These are phyloP conservation scores for Nakazawaea ernobii DNA, from an alignment of 805 yeast genomes.

Conservation along the genomic window DNA sequence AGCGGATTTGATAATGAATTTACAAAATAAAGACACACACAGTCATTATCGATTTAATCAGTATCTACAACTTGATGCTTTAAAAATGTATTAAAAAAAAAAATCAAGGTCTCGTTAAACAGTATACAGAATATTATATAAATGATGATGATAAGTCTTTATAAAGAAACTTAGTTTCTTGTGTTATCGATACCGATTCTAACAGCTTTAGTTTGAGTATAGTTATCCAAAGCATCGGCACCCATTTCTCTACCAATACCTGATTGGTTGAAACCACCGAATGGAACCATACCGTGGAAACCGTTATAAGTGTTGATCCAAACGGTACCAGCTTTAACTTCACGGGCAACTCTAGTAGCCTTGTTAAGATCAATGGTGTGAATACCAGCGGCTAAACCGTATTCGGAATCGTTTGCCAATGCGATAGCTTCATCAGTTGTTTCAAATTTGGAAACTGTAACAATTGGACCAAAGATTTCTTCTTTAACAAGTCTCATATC, in stretches of 20 bases:
- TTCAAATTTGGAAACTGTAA: slow-evolving; percentile 73
- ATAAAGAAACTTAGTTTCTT: slow-evolving; percentile 12
- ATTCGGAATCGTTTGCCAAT: slow-evolving; percentile 73
- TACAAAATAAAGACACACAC: no score
- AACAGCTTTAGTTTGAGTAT: slow-evolving; percentile 84
- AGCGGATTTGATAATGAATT: no score
- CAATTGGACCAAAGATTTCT: slow-evolving; percentile 91
- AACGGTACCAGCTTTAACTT: slow-evolving; percentile 80
- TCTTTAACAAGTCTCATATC: slow-evolving; percentile 66
- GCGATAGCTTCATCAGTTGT: slow-evolving; percentile 76
- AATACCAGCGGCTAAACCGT: slow-evolving; percentile 89
- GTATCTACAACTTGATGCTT: background rate
- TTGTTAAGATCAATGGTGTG: slow-evolving; percentile 73
- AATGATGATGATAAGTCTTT: no score
- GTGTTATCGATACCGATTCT: slow-evolving; percentile 35
- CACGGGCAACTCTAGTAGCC: slow-evolving; percentile 69
- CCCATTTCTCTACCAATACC: slow-evolving; percentile 96
- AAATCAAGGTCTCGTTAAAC: background rate
- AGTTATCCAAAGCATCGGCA: slow-evolving; percentile 76
- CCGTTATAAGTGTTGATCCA: slow-evolving; percentile 92
- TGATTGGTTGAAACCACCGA: slow-evolving; percentile 87
- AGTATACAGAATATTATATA: slow-evolving; percentile 1
- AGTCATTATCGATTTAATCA: no score
- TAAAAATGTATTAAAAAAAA: background rate
- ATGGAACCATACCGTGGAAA: slow-evolving; percentile 82